Evolutionary conservation across 2,329 filamentous ascomycete species (phyloP), one percentile per base, ranked within the genome.

Genomic region (Lecanosticta acicola): DNA sequence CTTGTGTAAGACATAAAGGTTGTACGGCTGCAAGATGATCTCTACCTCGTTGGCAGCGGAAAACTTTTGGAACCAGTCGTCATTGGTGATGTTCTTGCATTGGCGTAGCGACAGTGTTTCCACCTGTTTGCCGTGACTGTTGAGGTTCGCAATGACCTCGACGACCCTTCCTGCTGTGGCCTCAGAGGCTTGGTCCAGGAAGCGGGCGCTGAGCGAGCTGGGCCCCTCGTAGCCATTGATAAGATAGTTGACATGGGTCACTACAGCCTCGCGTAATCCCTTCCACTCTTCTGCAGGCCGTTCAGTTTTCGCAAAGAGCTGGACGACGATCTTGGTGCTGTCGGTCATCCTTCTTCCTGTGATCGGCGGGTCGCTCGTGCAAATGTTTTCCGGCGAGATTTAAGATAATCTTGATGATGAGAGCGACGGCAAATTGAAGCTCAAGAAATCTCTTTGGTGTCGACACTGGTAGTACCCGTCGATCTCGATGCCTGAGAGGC

Each of bases 1-100:
- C 32, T 43, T 44, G 42, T 64, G 63, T 4, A 41, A 35, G 10
- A 41, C 34, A 41, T 57, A 57, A 3, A 60, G 49, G 4, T 26
- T 33, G 14, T 29, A 39, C 4, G 59, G 55, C 34, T 60, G 59
- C 3, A 59, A 18, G 37, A 60, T 37, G 9, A 56, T 26, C 26
- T 60, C 53, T 16, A 58, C 33, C 17, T 52, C 21, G 13, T 45
- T 24, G 3, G 41, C 18, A 19, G 16, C 9, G 10, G 14, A 16
- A 19, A 18, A 37, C 7, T 24, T 13, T 21, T 53, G 43, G 21
- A 55, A 37, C 35, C 35, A 37, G 8, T 45, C 39, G 14, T 39
- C 14, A 20, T 55, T 48, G 7, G 46, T 55, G 19, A 50, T 38
- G 4, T n/a, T 35, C 34, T 53, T 55, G 45, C 51, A 53, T 40